A percentile compares a stretch with the other conserved stretches of the same genome.
phyloP scores from a whole-genome alignment of 768 basidiomycete species.

The Gloeopeniophorella convolvens region DNA sequence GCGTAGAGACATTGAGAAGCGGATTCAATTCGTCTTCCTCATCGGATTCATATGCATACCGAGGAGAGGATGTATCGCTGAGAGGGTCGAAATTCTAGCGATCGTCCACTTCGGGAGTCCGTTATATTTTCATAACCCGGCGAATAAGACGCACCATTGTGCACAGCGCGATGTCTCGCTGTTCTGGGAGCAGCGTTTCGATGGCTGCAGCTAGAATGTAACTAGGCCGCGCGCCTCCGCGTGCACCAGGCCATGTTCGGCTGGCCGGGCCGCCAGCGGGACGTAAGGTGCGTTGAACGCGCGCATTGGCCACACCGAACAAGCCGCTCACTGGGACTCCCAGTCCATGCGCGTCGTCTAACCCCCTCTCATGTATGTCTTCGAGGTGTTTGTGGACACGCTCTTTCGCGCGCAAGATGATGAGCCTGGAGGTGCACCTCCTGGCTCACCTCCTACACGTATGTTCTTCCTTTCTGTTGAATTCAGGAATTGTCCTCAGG shows the following conservation, averaged over 20 bases:
- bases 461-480: conserved; percentile 25
- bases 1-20: conserved; percentile 1
- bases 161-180: no score
- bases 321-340: no score
- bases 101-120: no score
- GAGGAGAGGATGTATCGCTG: conserved; percentile 23
- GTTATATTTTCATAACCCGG: no score
- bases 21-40: conserved; percentile 26
- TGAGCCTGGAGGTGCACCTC: conserved; percentile 42
- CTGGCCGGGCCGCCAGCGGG: no score
- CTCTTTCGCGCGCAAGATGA: conserved; percentile 23
- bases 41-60: conserved; percentile 26
- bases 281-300: no score
- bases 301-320: no score
- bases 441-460: conserved; percentile 62
- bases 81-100: conserved; percentile 19
- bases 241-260: no score
- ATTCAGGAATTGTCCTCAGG: conserved; percentile 6
- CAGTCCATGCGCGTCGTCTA: no score
- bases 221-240: no score
- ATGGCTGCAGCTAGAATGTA: no score
- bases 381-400: not conserved
- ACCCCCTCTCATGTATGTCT: not conserved
- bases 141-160: conserved; percentile 5
- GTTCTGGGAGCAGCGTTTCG: no score